Evolutionary conservation across 805 yeast species (phyloP).

Genomic region (Kazachstania kunashirensis): DNA sequence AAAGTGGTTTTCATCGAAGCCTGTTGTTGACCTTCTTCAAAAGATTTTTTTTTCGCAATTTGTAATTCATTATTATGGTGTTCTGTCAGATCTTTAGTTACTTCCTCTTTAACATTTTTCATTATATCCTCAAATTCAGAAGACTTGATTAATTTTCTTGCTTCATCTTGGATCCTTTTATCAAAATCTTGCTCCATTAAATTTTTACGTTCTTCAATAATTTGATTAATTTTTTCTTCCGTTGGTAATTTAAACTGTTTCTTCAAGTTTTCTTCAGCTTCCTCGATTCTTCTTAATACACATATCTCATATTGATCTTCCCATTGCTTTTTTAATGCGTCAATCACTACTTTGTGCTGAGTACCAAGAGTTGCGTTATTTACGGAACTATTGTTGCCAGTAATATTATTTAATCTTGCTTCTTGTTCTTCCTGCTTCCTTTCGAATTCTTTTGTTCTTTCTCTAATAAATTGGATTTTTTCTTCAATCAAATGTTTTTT

Average conservation of each 20-base stretch:
- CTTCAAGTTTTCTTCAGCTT: slow-evolving; percentile 35
- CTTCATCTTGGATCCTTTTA: slow-evolving; percentile 7
- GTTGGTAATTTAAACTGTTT: slow-evolving; percentile 36
- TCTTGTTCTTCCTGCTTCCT: slow-evolving; percentile 13
- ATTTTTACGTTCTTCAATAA: slow-evolving; percentile 32
- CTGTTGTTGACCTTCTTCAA: slow-evolving; percentile 20
- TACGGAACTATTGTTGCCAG: too few relatives aligned
- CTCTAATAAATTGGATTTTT: slow-evolving; percentile 15
- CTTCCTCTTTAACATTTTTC: slow-evolving; percentile 8
- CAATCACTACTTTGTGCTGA: slow-evolving; percentile 2
- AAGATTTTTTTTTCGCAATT: slow-evolving; percentile 9
- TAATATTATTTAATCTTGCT: slow-evolving; percentile 10
- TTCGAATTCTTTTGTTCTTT: slow-evolving; percentile 17
- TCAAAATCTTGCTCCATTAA: slow-evolving; percentile 11
- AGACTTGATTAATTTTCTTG: slow-evolving; percentile 4
- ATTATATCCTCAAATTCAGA: slow-evolving; percentile 4
- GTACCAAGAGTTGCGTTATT: slow-evolving; percentile 6
- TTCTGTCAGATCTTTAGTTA: slow-evolving; percentile 8
- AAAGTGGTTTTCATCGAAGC: slow-evolving; percentile 18
- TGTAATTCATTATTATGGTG: slow-evolving; percentile 9
- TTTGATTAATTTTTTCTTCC: slow-evolving; percentile 46
- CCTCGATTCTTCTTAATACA: slow-evolving; percentile 24
- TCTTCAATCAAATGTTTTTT: slow-evolving; percentile 24
- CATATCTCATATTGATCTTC: slow-evolving; percentile 29
- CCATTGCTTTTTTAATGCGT: slow-evolving; percentile 25